Evolutionary conservation across 352 stramenopile genomes (phyloP), one percentile per base, ranked within the genome.

Genomic region (Phytophthora litchii): DNA sequence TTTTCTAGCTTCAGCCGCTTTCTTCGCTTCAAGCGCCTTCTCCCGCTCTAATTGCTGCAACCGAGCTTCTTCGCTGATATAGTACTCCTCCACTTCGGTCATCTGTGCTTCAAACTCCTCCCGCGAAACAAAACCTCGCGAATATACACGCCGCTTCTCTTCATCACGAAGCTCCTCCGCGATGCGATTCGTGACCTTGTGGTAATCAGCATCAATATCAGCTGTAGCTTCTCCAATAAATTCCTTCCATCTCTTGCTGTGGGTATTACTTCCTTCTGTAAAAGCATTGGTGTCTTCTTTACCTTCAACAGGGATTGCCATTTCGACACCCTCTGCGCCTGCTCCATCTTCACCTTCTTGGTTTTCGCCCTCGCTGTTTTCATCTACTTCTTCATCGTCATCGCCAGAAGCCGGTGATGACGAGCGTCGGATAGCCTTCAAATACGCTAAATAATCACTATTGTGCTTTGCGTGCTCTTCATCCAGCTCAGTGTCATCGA

Each of bases 401-500:
- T 55, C 58, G 13, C 32, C 46, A 10, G 50, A 34, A 32, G 55
- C 57, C 14, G 57, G 34, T n/a, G 56, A 53, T 19, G 35, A 36
- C 4, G 54, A 64, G 3, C 73, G 60, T 3, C 70, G 74, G 21
- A 92, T 57, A 0, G 67, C 66, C 23, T 70, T 76, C 42, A 71
- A 81, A 72, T 74, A 91, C 70, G 10, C 52, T 50, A 41, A 83
- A 66, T 74, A 91, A 70, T 29, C 56, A 54, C 8, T 81, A 25
- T 36, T 49, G 37, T 83, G 46, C 17, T 87, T 74, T 8, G 61
- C 74, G 10, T 79, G 61, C 19, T 74, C 68, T 47, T 86, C 68
- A 4, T 83, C 84, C 14, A 93, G 60, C 32, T 91, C 82, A 7
- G 67, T 89, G 46, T 93, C 84, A 35, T 93, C 82, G 50, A 93